phyloP scores from a whole-genome alignment of 352 stramenopile species.

The Phytophthora nicotianae region DNA sequence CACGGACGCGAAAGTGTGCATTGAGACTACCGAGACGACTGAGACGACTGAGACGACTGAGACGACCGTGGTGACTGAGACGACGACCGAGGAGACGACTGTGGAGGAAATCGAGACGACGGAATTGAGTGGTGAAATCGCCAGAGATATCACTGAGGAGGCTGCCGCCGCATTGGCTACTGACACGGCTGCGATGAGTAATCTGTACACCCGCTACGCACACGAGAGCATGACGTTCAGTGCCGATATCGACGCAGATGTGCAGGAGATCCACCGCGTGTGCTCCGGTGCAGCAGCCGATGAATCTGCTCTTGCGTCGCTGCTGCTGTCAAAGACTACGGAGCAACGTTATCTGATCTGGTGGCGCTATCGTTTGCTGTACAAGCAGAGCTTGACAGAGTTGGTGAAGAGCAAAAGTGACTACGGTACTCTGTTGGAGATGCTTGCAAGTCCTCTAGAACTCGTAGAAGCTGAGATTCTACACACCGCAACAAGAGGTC shows the following conservation, averaged over 20 bases:
- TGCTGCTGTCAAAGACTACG: slow-evolving; percentile 21
- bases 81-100: no score
- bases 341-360: slow-evolving; percentile 34
- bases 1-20: no score
- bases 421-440: slow-evolving; percentile 56
- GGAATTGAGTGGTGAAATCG: no score
- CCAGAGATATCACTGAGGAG: no score
- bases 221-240: slow-evolving; percentile 36
- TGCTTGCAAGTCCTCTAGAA: slow-evolving; percentile 48
- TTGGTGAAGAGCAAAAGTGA: slow-evolving; percentile 54
- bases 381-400: slow-evolving; percentile 60
- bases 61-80: no score
- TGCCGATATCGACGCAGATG: slow-evolving; percentile 41
- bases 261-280: slow-evolving; percentile 49
- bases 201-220: slow-evolving; percentile 16
- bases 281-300: slow-evolving; percentile 23
- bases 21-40: no score
- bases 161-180: no score
- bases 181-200: slow-evolving; percentile 12
- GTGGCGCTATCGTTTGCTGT: slow-evolving; percentile 39
- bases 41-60: no score
- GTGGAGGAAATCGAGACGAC: no score
- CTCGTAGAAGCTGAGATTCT: slow-evolving; percentile 66
- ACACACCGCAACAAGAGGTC: slow-evolving; percentile 58
- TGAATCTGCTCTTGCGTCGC: slow-evolving; percentile 22